Evolutionary conservation across 106 monocot genomes (phyloP), one percentile per base, ranked within the genome.

Genomic region (Platanthera zijinensis): DNA sequence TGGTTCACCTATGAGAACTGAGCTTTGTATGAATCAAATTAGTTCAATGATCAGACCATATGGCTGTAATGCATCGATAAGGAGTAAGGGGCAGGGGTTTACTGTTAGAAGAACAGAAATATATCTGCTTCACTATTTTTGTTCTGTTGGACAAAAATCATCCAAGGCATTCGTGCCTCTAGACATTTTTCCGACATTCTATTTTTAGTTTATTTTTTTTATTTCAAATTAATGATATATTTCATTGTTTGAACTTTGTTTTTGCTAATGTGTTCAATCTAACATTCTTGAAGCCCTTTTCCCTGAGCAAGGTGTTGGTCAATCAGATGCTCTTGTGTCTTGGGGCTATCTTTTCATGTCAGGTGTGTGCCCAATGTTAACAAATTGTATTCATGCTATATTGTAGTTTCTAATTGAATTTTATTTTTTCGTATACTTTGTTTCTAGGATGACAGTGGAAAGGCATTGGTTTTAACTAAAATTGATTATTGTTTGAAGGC

Each of bases 251-350:
- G 9, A 30, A 67, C n/a, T 48, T 70, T 39, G 47, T 0, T 48
- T 48, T 70, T 2, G 48, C 70, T 25, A 70, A 17, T 70, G 15
- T 48, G 70, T 48, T 2, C 32, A 32, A 66, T 39, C 15, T 70
- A n/a, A n/a, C 30, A 25, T 46, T 77, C 15, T 47, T 86, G 76
- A 77, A 97, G 97, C 83, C 93, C 14, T 93, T 88, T 80, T 78
- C 89, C 4, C 71, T 94, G 50, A 86, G 87, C 83, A 93, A 84
- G 85, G 78, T 90, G 82, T 77, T 97, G 78, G 86, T 94, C 76
- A 97, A 97, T 75, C 97, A 97, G 78, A 93, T 87, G 89, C 88
- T 97, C 28, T 73, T 93, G 77, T 91, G 86, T 77, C 87, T 94
- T 80, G 97, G 91, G 69, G 79, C 74, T 19, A 91, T 97, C 6